Evolutionary conservation across 1,284 basidiomycete genomes (phyloP), one percentile per base, ranked within the genome.

Genomic region (Apiotrichum siamense): DNA sequence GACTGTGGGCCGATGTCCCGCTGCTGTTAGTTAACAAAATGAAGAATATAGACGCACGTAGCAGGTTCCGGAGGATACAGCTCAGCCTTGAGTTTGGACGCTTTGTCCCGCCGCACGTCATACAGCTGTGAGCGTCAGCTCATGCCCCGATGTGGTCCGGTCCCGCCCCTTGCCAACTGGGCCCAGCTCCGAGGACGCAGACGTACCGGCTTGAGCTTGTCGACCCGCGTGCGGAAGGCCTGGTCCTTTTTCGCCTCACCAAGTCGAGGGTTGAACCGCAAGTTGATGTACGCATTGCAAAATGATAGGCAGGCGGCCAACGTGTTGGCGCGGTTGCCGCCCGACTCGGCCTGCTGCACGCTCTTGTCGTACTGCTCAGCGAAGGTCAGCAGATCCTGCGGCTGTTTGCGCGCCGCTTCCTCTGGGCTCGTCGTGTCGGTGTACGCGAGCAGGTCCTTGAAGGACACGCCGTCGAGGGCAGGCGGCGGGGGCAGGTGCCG

Each of bases 151-250:
- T n/a, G n/a, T n/a, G 4, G 20, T 13, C 11, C 23, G n/a, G 25
- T 32, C 27, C 4, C 29, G 18, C 18, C 7, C 18, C 37, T 7
- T 35, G 10, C 12, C 40, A 21, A 9, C 15, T 11, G 18, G 6
- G 31, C 26, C 23, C 29, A 21, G 11, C 24, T 32, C 31, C 13
- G 11, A 13, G n/a, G n/a, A n/a, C n/a, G n/a, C n/a, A n/a, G n/a
- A 60, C 72, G 49, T 43, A 71, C 71, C 48, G 59, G 55, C 50
- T 63, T 65, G 50, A 72, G 72, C 27, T 70, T 67, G 37, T 62
- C 62, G 24, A 69, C 57, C 29, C 69, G 49, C 44, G 39, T 11
- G 56, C 58, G 65, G 63, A 70, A 18, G 51, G 48, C 50, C 29
- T 60, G 56, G 55, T 72, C 66, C 49, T 57, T 43, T 51, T 50